Evolutionary conservation across 805 yeast genomes (phyloP).

Genomic region (Metschnikowia arizonensis): DNA sequence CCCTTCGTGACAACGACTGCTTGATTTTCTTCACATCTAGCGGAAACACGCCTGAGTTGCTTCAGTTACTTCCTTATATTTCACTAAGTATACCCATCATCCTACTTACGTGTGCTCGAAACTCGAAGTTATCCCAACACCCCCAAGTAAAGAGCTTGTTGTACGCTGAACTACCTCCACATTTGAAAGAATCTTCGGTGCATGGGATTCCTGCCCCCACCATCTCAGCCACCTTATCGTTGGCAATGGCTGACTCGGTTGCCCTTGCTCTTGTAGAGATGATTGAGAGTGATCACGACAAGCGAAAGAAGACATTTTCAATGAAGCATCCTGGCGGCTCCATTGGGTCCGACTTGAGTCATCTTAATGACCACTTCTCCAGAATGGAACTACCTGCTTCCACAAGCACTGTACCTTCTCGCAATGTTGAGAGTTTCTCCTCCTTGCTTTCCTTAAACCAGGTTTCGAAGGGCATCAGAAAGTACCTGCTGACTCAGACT

Average conservation of each 20-base stretch:
- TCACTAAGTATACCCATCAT: conserved; percentile 51
- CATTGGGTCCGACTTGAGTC: conserved; percentile 55
- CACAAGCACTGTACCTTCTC: conserved; percentile 7
- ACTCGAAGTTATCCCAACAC: conserved; percentile 51
- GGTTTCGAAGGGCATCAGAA: conserved; percentile 5
- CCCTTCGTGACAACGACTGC: conserved; percentile 54
- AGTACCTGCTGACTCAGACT: conserved; percentile 5
- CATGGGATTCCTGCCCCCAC: conserved; percentile 90
- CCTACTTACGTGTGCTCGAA: conserved; percentile 57
- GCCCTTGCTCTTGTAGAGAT: conserved; percentile 70
- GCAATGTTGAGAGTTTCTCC: conserved; percentile 13
- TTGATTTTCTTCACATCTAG: conserved; percentile 70
- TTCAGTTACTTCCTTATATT: conserved; percentile 54
- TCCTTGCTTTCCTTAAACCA: conserved; percentile 18
- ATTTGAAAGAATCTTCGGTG: conserved; percentile 54
- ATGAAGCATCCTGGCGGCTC: conserved; percentile 90
- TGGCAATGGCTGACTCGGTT: conserved; percentile 75
- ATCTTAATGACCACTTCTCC: conserved; percentile 28
- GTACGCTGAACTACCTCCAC: conserved; percentile 57
- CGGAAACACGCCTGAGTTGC: conserved; percentile 78
- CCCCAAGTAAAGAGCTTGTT: conserved; percentile 50
- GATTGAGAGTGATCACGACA: conserved; percentile 51
- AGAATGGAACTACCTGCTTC: conserved; percentile 7
- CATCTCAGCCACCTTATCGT: conserved; percentile 70
- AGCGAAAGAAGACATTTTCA: conserved; percentile 56